Base-by-base conservation (phyloP, 73 alveolate species). In the Stentor roeselii region DNA sequence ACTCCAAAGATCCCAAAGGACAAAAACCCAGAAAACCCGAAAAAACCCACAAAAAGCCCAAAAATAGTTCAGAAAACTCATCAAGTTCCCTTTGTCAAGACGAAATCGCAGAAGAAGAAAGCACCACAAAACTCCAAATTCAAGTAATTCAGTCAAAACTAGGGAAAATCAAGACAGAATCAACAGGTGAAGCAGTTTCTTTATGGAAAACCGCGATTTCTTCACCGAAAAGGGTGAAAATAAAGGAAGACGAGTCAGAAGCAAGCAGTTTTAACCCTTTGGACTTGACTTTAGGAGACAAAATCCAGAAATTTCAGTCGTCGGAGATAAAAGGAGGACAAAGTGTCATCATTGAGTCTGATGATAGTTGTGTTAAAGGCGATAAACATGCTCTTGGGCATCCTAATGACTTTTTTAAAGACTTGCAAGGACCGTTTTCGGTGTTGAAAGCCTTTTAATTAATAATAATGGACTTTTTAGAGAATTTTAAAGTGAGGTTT, bases 81-180 rank as follows among this genome's bases (percentile, higher is more conserved):
- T 21, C n/a, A 30, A 1, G 15, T 1, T 67, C 80, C 21, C 42
- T 21, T 36, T 67, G 42, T 1, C 1, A 21, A 0, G 80, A 67
- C 21, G 80, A 67, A 21, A 67, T 67, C 14, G 80, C 80, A 27
- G 80, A 67, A 67, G 80, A 67, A 67, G 80, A 67, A 67, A 21
- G 41, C 2, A 67, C 80, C 14, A 67, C 80, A 67, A 67, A 67
- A 32, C 41, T 21, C 14, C 41, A 67, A 67, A 67, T 67, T 30
- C 42, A 27, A 21, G 41, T 36, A 32, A 32, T 67, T 2, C 37
- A 67, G 41, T 27, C 80, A 67, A 67, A 67, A 67, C n/a, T 21
- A 27, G 37, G n/a, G 50, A 67, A 32, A 32, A n/a, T 67, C 1
- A 67, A 67, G 41, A 21, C n/a, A 21, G 80, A 67, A 1, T 21